Base-by-base conservation (phyloP, 2,329 filamentous ascomycete species). In the Botrytis fragariae region DNA sequence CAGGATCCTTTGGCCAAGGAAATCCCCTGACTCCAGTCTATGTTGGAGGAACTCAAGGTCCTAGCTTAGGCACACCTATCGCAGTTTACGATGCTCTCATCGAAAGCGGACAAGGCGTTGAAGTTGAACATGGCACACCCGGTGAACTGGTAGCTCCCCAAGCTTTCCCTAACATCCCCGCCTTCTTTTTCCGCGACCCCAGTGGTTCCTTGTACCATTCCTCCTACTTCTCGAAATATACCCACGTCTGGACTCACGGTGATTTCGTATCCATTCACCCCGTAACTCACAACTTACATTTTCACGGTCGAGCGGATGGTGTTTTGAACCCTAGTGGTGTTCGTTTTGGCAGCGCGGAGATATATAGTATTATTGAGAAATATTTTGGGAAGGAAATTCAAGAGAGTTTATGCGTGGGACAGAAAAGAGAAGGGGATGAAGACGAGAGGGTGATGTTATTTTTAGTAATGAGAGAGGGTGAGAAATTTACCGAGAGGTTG, bases 291-390 rank as follows among this genome's bases (percentile, higher is more conserved):
- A 54, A n/a, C 25, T 54, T 54, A 7, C 48, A 54, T 54, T 54
- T 54, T 2, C 48, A n/a, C 12, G 25, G 48, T 1, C 86, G 92
- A 2, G 91, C 89, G 3, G 93, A 96, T 79, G 93, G 93, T 20
- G 93, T 96, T 3, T 83, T 96, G 69, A 96, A 96, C 79, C 93
- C 93, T 0, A 90, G 87, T 10, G 93, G 93, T 0, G 90, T 96
- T 18, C 86, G 93, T 0, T 97, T 96, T 78, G 93, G 93, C 0
- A 92, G 89, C 7, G 90, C 92, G 0, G 93, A 96, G 81, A 92
- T 96, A 48, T 97, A 96, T 16, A 54, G 48, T 81, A 44, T 63
- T 7, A 44, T 44, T 3, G 39, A 44, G 7, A 44, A 87, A 87
- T 20, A 91, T 95, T 1, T 82, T 95, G 6, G 91, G 93, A 82